These are phyloP conservation scores for Solanum sparsipilum DNA, from an alignment of 257 asterid genomes.

Conservation along the genomic window DNA sequence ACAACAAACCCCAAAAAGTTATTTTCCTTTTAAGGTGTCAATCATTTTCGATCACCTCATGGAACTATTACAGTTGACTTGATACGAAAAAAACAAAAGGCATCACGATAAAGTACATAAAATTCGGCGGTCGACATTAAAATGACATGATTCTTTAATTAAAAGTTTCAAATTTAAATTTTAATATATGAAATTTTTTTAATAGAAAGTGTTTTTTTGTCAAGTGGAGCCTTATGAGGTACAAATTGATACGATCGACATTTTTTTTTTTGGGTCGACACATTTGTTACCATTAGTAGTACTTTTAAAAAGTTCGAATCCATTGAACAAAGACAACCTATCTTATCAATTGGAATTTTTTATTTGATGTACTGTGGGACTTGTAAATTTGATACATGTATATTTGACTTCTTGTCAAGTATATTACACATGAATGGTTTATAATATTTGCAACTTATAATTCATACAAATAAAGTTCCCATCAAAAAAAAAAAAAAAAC, in stretches of 20 bases:
- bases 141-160: too few species aligned
- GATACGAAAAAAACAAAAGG: not conserved
- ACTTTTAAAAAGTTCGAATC: not conserved
- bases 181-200: too few species aligned
- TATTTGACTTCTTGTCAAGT: not conserved
- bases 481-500: not conserved
- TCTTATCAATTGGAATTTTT: not conserved
- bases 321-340: not conserved
- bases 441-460: not conserved
- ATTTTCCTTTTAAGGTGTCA: too few species aligned
- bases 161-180: rapidly evolving
- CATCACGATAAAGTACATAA: not conserved
- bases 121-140: not conserved
- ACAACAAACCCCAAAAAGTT: too few species aligned
- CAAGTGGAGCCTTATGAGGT: rapidly evolving
- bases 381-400: too few species aligned
- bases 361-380: not conserved
- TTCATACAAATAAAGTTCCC: not conserved
- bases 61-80: not conserved
- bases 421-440: not conserved
- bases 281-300: not conserved
- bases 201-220: too few species aligned
- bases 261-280: not conserved
- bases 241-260: too few species aligned
- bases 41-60: not conserved